Evolutionary conservation across 2,329 filamentous ascomycete species (phyloP).

Genomic region (Aphanocladium album): DNA sequence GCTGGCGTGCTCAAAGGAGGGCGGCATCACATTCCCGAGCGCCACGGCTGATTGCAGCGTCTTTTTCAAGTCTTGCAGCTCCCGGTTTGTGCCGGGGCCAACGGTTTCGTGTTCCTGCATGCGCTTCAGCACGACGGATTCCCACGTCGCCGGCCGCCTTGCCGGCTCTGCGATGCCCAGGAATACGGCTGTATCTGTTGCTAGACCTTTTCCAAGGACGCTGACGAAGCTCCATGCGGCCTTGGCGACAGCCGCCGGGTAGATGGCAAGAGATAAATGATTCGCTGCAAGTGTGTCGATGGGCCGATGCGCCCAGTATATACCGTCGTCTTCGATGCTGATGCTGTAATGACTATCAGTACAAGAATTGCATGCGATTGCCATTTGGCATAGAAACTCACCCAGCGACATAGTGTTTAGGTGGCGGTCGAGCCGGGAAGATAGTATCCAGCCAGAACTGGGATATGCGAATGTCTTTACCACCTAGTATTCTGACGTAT

Average conservation of each 20-base stretch:
- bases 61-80: constrained; percentile 8
- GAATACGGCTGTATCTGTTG: constrained; percentile 36
- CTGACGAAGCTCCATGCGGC: constrained; percentile 49
- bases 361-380: not conserved
- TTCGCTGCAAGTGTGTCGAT: constrained; percentile 45
- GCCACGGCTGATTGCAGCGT: not conserved
- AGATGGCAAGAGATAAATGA: constrained; percentile 44
- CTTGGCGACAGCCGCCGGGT: constrained; percentile 46
- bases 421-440: constrained; percentile 55
- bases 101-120: constrained; percentile 21
- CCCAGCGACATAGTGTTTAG: constrained; percentile 56
- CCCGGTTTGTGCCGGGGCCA: not conserved
- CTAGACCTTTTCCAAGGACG: constrained; percentile 42
- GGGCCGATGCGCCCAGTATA: constrained; percentile 42
- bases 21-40: not conserved
- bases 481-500: constrained; percentile 39
- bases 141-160: constrained; percentile 26
- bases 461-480: constrained; percentile 43
- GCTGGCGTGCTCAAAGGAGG: not conserved
- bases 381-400: constrained; percentile 28
- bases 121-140: constrained; percentile 25
- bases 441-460: constrained; percentile 57
- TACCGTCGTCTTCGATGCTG: constrained; percentile 42
- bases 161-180: constrained; percentile 37
- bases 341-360: constrained; percentile 33